These are phyloP conservation scores for Verbascum thapsus DNA, from an alignment of 257 asterid species.

Conservation along the genomic window DNA sequence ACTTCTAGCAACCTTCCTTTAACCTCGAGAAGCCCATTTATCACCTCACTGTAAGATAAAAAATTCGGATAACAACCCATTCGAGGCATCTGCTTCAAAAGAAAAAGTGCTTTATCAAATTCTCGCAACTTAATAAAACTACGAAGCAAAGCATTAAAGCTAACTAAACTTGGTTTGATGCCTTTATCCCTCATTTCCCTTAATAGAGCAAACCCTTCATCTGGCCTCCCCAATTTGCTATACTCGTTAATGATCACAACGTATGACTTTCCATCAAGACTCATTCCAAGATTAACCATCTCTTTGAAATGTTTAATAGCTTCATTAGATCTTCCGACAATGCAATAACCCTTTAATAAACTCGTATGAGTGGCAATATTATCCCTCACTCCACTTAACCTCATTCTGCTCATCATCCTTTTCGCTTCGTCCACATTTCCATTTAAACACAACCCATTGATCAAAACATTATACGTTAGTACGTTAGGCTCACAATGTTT, in stretches of 20 bases:
- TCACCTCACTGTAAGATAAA: slow-evolving; percentile 42
- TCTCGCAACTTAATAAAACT: slow-evolving; percentile 32
- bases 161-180: slow-evolving; percentile 31
- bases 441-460: slow-evolving; percentile 50
- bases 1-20: slow-evolving; percentile 45
- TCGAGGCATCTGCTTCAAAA: slow-evolving; percentile 43
- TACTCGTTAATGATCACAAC: slow-evolving; percentile 43
- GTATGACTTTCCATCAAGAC: slow-evolving; percentile 41
- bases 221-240: slow-evolving; percentile 46
- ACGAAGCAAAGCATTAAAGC: slow-evolving; percentile 45
- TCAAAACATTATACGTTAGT: slow-evolving; percentile 49
- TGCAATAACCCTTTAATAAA: slow-evolving; percentile 53
- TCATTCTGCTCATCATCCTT: slow-evolving; percentile 51
- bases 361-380: slow-evolving; percentile 43
- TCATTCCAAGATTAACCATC: slow-evolving; percentile 43
- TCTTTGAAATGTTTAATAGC: slow-evolving; percentile 50
- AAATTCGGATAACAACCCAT: slow-evolving; percentile 48
- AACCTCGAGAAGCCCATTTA: slow-evolving; percentile 34
- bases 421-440: slow-evolving; percentile 50
- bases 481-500: slow-evolving; percentile 42
- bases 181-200: slow-evolving; percentile 41
- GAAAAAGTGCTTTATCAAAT: slow-evolving; percentile 36
- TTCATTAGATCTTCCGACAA: slow-evolving; percentile 44
- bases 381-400: slow-evolving; percentile 44
- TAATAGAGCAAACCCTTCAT: slow-evolving; percentile 43